These are phyloP conservation scores for Begonia fuchsioides DNA, from an alignment of 306 rosid genomes.

Conservation along the genomic window DNA sequence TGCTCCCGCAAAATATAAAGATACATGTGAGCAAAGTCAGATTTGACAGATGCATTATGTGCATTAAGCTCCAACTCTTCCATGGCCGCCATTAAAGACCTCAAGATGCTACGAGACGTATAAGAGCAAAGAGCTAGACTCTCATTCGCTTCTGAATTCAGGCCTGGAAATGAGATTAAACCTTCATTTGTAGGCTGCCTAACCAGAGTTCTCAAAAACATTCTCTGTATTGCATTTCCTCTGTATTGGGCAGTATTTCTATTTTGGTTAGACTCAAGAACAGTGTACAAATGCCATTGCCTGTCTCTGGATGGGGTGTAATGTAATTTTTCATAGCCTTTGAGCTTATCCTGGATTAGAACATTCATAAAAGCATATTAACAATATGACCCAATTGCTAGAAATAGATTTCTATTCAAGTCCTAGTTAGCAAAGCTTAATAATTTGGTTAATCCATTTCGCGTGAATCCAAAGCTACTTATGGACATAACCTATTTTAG, in stretches of 20 bases:
- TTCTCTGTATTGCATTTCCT: conserved; percentile 35
- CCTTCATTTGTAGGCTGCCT: conserved; percentile 84
- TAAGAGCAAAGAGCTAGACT: conserved; percentile 44
- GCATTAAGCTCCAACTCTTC: conserved; percentile 95
- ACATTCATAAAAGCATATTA: background rate
- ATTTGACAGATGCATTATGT: conserved; percentile 58
- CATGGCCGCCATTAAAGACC: conserved; percentile 92
- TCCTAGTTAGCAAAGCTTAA: too few species aligned
- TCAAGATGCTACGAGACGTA: conserved; percentile 76
- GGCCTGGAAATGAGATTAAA: conserved; percentile 45
- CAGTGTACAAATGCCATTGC: conserved; percentile 92
- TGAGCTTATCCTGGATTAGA: conserved; percentile 64
- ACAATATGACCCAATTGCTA: background rate
- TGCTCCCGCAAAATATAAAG: conserved; percentile 80
- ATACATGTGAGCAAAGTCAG: conserved; percentile 92
- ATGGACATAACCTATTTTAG: too few species aligned
- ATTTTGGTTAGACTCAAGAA: conserved; percentile 50
- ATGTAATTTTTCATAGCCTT: conserved; percentile 61
- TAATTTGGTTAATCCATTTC: too few species aligned
- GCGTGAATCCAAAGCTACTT: too few species aligned
- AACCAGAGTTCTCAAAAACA: conserved; percentile 88
- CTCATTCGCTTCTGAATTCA: conserved; percentile 26
- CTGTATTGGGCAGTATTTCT: conserved; percentile 1
- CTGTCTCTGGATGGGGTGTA: conserved; percentile 93
- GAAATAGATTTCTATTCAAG: too few species aligned